phyloP scores from a whole-genome alignment of 306 rosid genomes.

The Casuarina glauca region DNA sequence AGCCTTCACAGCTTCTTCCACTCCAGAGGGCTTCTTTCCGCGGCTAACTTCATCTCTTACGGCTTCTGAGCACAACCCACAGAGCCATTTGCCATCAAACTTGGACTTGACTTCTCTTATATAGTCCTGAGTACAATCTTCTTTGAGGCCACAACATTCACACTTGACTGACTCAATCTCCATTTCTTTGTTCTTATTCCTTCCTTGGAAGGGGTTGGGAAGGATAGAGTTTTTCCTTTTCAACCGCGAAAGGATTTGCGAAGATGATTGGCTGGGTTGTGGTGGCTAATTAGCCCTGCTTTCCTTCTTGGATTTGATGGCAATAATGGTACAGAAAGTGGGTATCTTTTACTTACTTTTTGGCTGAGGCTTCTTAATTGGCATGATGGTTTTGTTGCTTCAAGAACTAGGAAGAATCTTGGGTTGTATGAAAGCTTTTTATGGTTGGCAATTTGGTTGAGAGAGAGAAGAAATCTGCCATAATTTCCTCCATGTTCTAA shows the following conservation, averaged over 20 bases:
- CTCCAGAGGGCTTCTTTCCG: conserved; percentile 52
- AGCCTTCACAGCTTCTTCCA: conserved; percentile 93
- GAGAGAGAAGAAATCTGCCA: conserved; percentile 48
- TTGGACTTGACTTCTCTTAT: conserved; percentile 68
- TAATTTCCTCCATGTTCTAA: conserved; percentile 94
- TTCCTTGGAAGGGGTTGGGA: not conserved
- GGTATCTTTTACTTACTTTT: conserved; percentile 32
- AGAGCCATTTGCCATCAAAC: conserved; percentile 89
- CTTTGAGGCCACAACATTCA: conserved; percentile 93
- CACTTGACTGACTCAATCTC: conserved; percentile 89
- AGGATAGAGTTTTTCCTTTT: conserved; percentile 3
- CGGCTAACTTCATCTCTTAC: conserved; percentile 81
- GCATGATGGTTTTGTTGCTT: conserved; percentile 42
- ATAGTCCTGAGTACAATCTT: conserved; percentile 90
- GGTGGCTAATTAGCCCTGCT: conserved; percentile 4
- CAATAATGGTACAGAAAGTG: conserved; percentile 41
- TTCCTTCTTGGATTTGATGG: conserved; percentile 42
- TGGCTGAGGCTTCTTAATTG: conserved; percentile 29
- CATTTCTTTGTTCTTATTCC: conserved; percentile 34
- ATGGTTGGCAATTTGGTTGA: conserved; percentile 30
- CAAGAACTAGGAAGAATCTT: conserved; percentile 45
- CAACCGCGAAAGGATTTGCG: conserved; percentile 23
- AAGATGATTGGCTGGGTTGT: not conserved
- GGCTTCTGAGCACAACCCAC: conserved; percentile 98
- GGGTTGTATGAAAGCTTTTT: conserved; percentile 32